A percentile compares a stretch with the other conserved stretches of the same genome.
Evolutionary conservation across 2,329 filamentous ascomycete genomes (phyloP).

Genomic region (Penicillium polonicum): DNA sequence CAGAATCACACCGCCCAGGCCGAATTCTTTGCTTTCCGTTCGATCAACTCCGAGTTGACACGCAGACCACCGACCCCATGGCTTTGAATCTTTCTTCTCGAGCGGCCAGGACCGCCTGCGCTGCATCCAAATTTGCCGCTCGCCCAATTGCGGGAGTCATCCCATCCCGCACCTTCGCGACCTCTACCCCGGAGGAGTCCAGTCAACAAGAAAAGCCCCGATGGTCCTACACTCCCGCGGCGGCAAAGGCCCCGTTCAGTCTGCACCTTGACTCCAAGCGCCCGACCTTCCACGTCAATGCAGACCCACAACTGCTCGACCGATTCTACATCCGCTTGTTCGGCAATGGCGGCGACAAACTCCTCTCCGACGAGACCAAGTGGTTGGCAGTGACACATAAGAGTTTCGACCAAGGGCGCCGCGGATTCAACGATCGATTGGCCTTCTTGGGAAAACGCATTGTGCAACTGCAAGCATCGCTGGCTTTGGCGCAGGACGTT

Average conservation of each 20-base stretch:
- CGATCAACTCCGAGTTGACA: conserved; percentile 19
- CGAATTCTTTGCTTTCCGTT: conserved; percentile 24
- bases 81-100: conserved; percentile 50
- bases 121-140: conserved; percentile 23
- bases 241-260: conserved; percentile 66
- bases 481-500: conserved; percentile 57
- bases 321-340: conserved; percentile 74
- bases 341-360: conserved; percentile 66
- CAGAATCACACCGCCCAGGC: conserved; percentile 26
- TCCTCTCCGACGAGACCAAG: conserved; percentile 87
- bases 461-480: conserved; percentile 62
- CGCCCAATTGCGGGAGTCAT: conserved; percentile 15
- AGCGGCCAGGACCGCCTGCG: conserved; percentile 38
- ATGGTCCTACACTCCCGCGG: conserved; percentile 69
- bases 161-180: conserved; percentile 27
- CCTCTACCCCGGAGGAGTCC: conserved; percentile 28
- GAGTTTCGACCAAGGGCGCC: conserved; percentile 91
- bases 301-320: conserved; percentile 71
- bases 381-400: conserved; percentile 98
- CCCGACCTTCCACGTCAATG: conserved; percentile 65
- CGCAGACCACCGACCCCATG: conserved; percentile 37
- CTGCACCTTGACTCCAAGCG: conserved; percentile 37
- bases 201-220: conserved; percentile 51
- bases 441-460: conserved; percentile 75
- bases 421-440: conserved; percentile 91